A percentile compares a stretch with the other conserved stretches of the same genome.
These are phyloP conservation scores for Coniella vitis DNA, from an alignment of 2,329 filamentous ascomycete genomes.

Conservation along the genomic window DNA sequence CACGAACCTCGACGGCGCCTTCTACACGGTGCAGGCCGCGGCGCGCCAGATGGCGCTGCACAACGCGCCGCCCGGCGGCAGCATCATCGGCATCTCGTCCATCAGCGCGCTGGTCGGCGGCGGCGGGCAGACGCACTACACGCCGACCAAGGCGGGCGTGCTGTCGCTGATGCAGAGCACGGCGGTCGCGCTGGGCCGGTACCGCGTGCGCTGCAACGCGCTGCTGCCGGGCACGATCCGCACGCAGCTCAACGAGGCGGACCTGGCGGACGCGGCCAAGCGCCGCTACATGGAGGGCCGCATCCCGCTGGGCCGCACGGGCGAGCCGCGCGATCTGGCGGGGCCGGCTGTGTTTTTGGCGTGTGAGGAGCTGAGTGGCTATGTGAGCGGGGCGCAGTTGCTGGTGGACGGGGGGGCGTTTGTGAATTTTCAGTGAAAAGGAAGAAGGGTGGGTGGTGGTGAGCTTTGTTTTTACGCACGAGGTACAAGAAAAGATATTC, in stretches of 20 bases:
- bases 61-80: conserved; percentile 61
- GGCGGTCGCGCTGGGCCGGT: conserved; percentile 69
- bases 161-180: conserved; percentile 76
- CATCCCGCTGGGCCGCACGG: conserved; percentile 72
- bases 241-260: conserved; percentile 79
- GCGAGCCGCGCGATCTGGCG: conserved; percentile 64
- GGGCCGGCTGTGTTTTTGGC: conserved; percentile 83
- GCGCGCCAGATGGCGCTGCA: conserved; percentile 69
- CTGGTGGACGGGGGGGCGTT: conserved; percentile 85
- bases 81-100: conserved; percentile 70
- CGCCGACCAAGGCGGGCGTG: conserved; percentile 80
- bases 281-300: conserved; percentile 70
- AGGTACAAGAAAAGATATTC: too few species aligned
- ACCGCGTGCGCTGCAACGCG: conserved; percentile 76
- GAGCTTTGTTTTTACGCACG: neutral
- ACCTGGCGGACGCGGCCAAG: conserved; percentile 68
- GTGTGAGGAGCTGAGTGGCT: conserved; percentile 69
- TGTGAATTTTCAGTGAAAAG: conserved; percentile 74
- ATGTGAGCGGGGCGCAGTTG: conserved; percentile 76
- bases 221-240: conserved; percentile 75
- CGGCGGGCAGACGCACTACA: conserved; percentile 75
- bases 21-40: conserved; percentile 79
- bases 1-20: conserved; percentile 83
- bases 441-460: neutral
- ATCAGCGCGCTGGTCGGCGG: conserved; percentile 74